Conservation (phyloP, 83 land plant species). For the Diphasiastrum complanatum region DNA sequence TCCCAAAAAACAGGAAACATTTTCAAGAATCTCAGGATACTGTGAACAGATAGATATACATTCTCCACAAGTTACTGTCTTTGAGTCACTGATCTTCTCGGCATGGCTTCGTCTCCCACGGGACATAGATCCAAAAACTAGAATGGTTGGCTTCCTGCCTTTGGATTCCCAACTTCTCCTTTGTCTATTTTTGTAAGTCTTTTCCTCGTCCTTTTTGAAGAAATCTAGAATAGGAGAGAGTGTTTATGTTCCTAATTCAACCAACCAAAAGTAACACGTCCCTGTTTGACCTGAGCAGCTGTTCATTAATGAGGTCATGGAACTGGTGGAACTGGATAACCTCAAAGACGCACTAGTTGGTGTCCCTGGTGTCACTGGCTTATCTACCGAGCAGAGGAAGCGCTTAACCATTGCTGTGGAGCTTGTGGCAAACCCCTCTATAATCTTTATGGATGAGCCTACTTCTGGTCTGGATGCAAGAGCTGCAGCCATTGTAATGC, state of each 20-base stretch:
- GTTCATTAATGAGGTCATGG: background rate
- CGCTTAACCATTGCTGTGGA: background rate
- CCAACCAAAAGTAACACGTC: too few species aligned
- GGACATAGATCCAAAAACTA: background rate
- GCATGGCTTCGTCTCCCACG: background rate
- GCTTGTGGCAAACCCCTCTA: background rate
- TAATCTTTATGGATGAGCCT: background rate
- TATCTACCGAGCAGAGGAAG: conserved; percentile 2
- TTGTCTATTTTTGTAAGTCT: background rate
- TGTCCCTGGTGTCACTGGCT: conserved; percentile 1
- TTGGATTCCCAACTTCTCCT: background rate
- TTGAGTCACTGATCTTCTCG: background rate
- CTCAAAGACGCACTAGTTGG: background rate
- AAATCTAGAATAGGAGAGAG: too few species aligned
- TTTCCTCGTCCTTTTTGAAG: background rate
- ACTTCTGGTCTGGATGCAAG: too few species aligned
- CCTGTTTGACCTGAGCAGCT: too few species aligned
- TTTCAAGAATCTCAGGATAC: background rate
- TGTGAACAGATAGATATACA: conserved; percentile 2
- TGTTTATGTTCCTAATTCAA: too few species aligned
- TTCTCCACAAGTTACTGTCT: conserved; percentile 2
- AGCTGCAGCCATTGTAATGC: too few species aligned
- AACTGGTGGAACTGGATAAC: background rate
- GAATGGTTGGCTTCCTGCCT: background rate
- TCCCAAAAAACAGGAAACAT: background rate